Percentiles rank a stretch among this genome's conserved stretches.
phyloP scores from a whole-genome alignment of 2,329 filamentous ascomycete species.

The Coniochaeta sp. region DNA sequence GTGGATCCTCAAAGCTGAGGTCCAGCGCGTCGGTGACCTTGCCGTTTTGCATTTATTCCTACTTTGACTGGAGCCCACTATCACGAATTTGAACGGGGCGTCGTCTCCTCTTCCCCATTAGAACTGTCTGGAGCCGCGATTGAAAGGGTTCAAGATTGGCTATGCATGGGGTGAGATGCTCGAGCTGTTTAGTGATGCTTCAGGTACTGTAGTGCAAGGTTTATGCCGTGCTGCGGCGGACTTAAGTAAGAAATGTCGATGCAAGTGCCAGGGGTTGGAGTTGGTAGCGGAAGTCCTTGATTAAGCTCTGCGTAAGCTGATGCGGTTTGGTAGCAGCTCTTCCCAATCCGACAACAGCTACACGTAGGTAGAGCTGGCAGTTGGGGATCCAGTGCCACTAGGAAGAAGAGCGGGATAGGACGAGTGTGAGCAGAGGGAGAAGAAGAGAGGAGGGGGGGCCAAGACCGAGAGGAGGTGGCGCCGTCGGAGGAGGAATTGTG shows the following conservation, averaged over 20 bases:
- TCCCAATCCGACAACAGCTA: not conserved
- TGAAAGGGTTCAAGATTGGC: not conserved
- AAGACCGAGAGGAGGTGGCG: not conserved
- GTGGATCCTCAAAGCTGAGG: not conserved
- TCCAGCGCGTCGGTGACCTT: not conserved
- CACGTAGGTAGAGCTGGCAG: not conserved
- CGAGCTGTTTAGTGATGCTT: not conserved
- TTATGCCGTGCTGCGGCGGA: not conserved
- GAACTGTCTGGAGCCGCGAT: not conserved
- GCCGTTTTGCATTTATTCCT: not conserved
- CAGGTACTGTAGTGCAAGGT: not conserved
- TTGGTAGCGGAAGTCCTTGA: not conserved
- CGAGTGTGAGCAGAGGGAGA: not conserved
- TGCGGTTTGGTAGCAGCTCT: not conserved
- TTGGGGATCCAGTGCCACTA: not conserved
- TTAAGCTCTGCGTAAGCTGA: not conserved
- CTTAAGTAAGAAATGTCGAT: not conserved
- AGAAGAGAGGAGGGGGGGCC: too few species aligned
- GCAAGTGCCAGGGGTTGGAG: not conserved
- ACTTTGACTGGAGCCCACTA: not conserved
- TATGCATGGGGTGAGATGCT: not conserved
- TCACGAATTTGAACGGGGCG: not conserved
- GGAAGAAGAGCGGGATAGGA: not conserved
- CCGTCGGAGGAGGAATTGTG: not conserved
- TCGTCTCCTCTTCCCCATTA: slow-evolving; percentile 1